Evolutionary conservation across 108 stramenopile species (phyloP).

Genomic region (Licmophora abbreviata): DNA sequence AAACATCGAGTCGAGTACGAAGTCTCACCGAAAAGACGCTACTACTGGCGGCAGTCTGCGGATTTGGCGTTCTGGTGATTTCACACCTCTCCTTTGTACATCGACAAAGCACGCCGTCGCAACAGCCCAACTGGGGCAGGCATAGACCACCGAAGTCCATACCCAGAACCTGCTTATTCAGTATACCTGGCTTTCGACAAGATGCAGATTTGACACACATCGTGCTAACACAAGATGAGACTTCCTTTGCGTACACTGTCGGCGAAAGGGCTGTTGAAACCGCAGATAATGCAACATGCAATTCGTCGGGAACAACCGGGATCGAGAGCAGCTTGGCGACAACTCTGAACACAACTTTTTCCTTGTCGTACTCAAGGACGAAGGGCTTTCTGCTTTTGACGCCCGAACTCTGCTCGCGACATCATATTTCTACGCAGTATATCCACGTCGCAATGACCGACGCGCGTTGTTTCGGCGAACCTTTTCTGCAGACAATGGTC

Average conservation of each 20-base stretch:
- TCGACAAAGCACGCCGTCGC: background rate
- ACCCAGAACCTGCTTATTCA: conserved; percentile 6
- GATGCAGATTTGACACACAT: conserved; percentile 50
- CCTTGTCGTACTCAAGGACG: conserved; percentile 26
- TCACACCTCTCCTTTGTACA: conserved; percentile 62
- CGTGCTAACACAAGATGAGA: conserved; percentile 10
- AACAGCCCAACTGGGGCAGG: background rate
- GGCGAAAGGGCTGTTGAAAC: background rate
- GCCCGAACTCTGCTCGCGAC: conserved; percentile 18
- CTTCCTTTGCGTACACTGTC: background rate
- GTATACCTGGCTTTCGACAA: conserved; percentile 7
- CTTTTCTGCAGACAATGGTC: conserved; percentile 47
- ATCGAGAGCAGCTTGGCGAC: too few species aligned
- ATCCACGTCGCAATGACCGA: conserved; percentile 43
- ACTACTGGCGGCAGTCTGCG: conserved; percentile 43
- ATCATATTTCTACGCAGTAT: conserved; percentile 48
- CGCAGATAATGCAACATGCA: background rate
- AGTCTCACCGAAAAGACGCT: conserved; percentile 42
- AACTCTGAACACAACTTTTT: too few species aligned
- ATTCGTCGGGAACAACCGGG: conserved; percentile 6
- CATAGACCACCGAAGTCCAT: background rate
- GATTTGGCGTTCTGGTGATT: conserved; percentile 43
- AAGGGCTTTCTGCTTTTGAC: conserved; percentile 54
- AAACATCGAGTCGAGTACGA: conserved; percentile 37
- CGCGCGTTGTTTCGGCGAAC: conserved; percentile 65